Percentiles rank a stretch among this genome's conserved stretches.
These are phyloP conservation scores for Trifolium repens DNA, from an alignment of 306 rosid genomes.

Conservation along the genomic window DNA sequence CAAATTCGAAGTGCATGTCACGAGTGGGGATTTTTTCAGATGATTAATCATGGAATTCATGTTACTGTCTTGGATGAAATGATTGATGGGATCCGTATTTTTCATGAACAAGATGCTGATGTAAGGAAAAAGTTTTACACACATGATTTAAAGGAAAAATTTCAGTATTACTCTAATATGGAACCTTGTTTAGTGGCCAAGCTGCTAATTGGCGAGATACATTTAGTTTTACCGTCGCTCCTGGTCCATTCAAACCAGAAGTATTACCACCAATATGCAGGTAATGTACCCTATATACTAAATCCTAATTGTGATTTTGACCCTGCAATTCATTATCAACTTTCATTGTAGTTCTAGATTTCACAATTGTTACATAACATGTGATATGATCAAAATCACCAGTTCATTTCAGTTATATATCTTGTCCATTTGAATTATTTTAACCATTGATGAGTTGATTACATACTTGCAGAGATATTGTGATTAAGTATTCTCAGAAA, in stretches of 20 bases:
- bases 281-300: background rate
- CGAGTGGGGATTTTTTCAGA: background rate
- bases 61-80: background rate
- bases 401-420: background rate
- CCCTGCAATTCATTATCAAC: background rate
- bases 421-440: background rate
- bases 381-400: too few relatives aligned
- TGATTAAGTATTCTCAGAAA: slow-evolving; percentile 45
- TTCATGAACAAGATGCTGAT: background rate
- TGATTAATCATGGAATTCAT: background rate
- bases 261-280: slow-evolving; percentile 49
- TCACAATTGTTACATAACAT: too few relatives aligned
- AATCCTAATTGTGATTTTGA: background rate
- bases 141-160: slow-evolving; percentile 22
- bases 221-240: slow-evolving; percentile 42
- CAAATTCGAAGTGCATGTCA: slow-evolving; percentile 34
- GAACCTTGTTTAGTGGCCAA: slow-evolving; percentile 44
- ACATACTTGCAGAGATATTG: slow-evolving; percentile 42
- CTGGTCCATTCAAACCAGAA: slow-evolving; percentile 44
- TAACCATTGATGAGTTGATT: background rate
- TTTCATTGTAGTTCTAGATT: too few relatives aligned
- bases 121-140: slow-evolving; percentile 43
- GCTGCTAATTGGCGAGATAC: slow-evolving; percentile 33
- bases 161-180: slow-evolving; percentile 52
- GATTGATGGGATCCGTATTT: background rate